Conservation (phyloP, 2,329 filamentous ascomycete species). For the Geosmithia putterillii region DNA sequence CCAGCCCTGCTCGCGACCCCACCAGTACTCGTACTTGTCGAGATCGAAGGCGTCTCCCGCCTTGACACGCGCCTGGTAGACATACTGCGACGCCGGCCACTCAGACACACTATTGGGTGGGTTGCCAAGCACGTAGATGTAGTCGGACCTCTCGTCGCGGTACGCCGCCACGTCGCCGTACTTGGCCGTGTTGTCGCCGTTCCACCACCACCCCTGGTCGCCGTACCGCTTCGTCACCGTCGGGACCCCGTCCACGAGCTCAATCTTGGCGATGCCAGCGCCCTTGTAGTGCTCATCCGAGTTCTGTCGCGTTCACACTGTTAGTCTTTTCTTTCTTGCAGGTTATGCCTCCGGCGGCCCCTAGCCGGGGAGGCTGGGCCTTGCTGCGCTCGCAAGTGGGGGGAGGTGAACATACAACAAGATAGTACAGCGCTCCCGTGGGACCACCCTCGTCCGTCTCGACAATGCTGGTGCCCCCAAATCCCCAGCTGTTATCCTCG, state of each 20-base stretch:
- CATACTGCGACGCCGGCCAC: constrained; percentile 13
- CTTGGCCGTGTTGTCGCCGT: constrained; percentile 13
- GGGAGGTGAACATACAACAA: constrained; percentile 23
- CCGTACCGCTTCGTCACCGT: constrained; percentile 20
- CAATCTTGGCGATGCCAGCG: constrained; percentile 21
- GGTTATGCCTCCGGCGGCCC: too few species aligned
- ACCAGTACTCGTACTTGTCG: constrained; percentile 25
- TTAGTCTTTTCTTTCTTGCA: background rate
- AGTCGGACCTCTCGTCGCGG: constrained; percentile 21
- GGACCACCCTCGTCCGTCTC: constrained; percentile 15
- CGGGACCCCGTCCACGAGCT: constrained; percentile 17
- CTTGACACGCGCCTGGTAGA: constrained; percentile 22
- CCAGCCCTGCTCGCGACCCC: constrained; percentile 23
- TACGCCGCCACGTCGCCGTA: constrained; percentile 25
- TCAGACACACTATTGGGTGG: constrained; percentile 16
- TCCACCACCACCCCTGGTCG: constrained; percentile 23
- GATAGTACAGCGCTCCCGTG: constrained; percentile 20
- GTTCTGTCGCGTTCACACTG: constrained; percentile 12
- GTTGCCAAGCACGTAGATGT: constrained; percentile 24
- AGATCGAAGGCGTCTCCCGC: constrained; percentile 21
- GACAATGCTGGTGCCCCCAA: constrained; percentile 25
- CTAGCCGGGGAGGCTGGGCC: background rate
- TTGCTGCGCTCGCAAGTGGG: too few species aligned
- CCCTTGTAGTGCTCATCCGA: constrained; percentile 18
- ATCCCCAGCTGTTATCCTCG: constrained; percentile 19